Evolutionary conservation across 2,329 filamentous ascomycete genomes (phyloP).

Genomic region (Ascocoryne sarcoides): DNA sequence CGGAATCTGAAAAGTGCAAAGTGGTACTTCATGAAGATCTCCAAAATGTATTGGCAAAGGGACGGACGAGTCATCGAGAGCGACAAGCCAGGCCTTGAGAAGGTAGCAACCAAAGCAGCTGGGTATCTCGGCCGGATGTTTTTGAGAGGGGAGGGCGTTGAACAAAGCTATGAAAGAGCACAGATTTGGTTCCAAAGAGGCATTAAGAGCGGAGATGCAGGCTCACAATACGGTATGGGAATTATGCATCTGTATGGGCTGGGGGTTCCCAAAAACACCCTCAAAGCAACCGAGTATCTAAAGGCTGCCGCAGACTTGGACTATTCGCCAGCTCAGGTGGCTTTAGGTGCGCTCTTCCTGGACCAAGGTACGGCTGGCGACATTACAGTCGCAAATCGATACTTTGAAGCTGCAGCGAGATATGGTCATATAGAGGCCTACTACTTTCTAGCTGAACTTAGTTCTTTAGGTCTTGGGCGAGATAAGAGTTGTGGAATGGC

Average conservation of each 20-base stretch:
- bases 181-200: conserved; percentile 61
- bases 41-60: conserved; percentile 58
- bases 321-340: conserved; percentile 56
- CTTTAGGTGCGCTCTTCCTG: conserved; percentile 58
- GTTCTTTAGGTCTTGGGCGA: conserved; percentile 54
- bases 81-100: conserved; percentile 51
- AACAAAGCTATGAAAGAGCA: conserved; percentile 56
- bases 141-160: conserved; percentile 60
- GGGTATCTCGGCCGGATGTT: conserved; percentile 67
- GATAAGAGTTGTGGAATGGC: conserved; percentile 59
- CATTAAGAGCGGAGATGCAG: conserved; percentile 51
- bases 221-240: conserved; percentile 62
- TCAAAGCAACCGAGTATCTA: conserved; percentile 56
- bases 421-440: conserved; percentile 64
- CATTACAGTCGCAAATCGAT: conserved; percentile 47
- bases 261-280: conserved; percentile 51
- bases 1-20: conserved; percentile 55
- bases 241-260: conserved; percentile 63
- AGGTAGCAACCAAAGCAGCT: conserved; percentile 58
- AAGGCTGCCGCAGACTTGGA: conserved; percentile 61
- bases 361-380: conserved; percentile 47
- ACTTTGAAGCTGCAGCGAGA: conserved; percentile 61
- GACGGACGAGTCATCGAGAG: conserved; percentile 49
- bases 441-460: conserved; percentile 65
- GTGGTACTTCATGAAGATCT: conserved; percentile 58